Evolutionary conservation across 176 grass and related monocot genomes (phyloP).

Genomic region (Pharus latifolius): DNA sequence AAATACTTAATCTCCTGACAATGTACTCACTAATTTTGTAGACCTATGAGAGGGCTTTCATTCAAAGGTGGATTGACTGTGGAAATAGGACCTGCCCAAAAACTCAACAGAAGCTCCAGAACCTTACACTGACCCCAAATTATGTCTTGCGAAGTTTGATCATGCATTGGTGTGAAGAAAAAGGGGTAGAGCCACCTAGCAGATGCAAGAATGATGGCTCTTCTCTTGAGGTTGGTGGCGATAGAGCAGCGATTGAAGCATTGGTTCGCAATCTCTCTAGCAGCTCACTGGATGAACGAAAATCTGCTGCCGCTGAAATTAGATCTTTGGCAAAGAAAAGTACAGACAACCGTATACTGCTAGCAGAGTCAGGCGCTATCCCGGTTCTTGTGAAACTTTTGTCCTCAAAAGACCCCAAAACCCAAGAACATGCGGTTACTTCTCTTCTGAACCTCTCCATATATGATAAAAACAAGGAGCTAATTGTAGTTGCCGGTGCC

Average conservation of each 20-base stretch:
- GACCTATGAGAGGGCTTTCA: conserved; percentile 83
- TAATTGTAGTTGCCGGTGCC: conserved; percentile 81
- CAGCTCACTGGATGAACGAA: conserved; percentile 57
- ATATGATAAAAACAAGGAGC: conserved; percentile 94
- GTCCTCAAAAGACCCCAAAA: conserved; percentile 70
- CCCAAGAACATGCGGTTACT: conserved; percentile 90
- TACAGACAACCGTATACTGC: conserved; percentile 79
- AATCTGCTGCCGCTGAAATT: conserved; percentile 82
- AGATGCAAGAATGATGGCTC: conserved; percentile 64
- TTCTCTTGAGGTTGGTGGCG: conserved; percentile 48
- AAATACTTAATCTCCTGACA: conserved; percentile 20
- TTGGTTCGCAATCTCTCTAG: conserved; percentile 64
- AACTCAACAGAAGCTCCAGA: conserved; percentile 92
- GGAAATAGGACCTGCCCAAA: conserved; percentile 82
- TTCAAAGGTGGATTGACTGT: conserved; percentile 97
- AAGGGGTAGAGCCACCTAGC: conserved; percentile 56
- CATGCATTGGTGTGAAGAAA: conserved; percentile 88
- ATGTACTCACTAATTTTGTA: conserved; percentile 26
- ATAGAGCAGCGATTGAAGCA: conserved; percentile 60
- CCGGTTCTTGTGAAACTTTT: conserved; percentile 65
- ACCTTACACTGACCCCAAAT: conserved; percentile 80
- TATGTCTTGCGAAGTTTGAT: conserved; percentile 88
- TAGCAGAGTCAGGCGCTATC: conserved; percentile 84
- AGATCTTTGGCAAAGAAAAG: conserved; percentile 84
- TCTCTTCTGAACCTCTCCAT: conserved; percentile 84